Evolutionary conservation across 164 flowering plant species (phyloP).

Genomic region (Tinospora cordifolia): DNA sequence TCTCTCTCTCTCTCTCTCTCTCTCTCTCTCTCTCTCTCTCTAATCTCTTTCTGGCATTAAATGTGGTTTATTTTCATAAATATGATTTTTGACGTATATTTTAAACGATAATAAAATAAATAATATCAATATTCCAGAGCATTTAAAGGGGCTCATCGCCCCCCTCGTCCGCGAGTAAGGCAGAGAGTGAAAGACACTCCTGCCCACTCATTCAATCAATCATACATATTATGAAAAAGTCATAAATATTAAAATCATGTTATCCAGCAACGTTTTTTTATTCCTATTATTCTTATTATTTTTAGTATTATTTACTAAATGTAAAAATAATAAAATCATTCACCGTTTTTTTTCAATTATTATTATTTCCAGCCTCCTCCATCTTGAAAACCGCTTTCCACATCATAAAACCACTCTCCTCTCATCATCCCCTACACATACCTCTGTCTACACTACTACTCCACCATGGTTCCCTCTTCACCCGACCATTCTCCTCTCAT

Average conservation of each 20-base stretch:
- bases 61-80: no score
- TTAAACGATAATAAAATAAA: not conserved
- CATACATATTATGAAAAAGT: not conserved
- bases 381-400: constrained; percentile 15
- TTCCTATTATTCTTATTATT: no score
- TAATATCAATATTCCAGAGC: constrained; percentile 3
- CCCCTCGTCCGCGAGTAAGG: constrained; percentile 14
- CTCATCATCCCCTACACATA: no score
- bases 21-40: not conserved
- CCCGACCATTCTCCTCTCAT: constrained; percentile 17
- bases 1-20: no score
- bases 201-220: constrained; percentile 23
- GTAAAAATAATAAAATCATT: no score
- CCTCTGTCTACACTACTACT: not conserved
- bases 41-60: no score
- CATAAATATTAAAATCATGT: no score
- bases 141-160: constrained; percentile 10
- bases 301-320: no score
- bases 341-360: no score
- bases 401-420: constrained; percentile 11
- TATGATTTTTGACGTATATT: not conserved
- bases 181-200: constrained; percentile 12
- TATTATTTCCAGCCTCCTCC: not conserved
- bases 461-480: constrained; percentile 8
- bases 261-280: no score